Conservation (phyloP, 129 eudicot genomes). For the Helianthus annuus region DNA sequence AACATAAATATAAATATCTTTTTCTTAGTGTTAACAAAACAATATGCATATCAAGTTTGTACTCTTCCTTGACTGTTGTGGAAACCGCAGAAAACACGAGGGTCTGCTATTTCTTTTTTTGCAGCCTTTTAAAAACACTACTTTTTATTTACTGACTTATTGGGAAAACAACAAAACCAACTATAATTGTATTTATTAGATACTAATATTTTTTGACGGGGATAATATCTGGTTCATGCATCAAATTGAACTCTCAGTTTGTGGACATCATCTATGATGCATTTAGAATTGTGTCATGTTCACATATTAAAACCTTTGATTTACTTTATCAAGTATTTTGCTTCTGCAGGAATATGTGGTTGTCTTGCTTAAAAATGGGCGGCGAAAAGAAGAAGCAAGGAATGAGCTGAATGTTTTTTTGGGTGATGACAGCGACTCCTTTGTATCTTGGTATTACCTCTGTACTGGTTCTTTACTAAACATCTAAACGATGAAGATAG, state of each 20-base stretch:
- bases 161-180: not conserved
- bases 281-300: not conserved
- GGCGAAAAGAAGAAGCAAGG: constrained; percentile 88
- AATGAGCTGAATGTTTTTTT: constrained; percentile 88
- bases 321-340: constrained; percentile 22
- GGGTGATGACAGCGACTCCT: constrained; percentile 89
- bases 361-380: constrained; percentile 85
- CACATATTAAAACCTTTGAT: not conserved
- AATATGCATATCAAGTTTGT: not conserved
- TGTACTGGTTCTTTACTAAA: constrained; percentile 14
- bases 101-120: constrained; percentile 6
- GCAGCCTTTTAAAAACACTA: not conserved
- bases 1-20: not conserved
- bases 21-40: not conserved
- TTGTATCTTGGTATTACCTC: constrained; percentile 69
- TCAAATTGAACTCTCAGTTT: constrained; percentile 3
- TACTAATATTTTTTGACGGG: not conserved
- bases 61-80: not conserved
- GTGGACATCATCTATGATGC: not conserved
- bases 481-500: constrained; percentile 4
- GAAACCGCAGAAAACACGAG: constrained; percentile 10
- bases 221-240: not conserved
- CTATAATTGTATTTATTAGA: constrained; percentile 6
- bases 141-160: not conserved
- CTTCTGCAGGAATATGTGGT: constrained; percentile 90